Percentiles rank a stretch among this genome's conserved stretches.
Conservation (phyloP, 2,329 filamentous ascomycete species). For the Cryphonectria carpinicola region DNA sequence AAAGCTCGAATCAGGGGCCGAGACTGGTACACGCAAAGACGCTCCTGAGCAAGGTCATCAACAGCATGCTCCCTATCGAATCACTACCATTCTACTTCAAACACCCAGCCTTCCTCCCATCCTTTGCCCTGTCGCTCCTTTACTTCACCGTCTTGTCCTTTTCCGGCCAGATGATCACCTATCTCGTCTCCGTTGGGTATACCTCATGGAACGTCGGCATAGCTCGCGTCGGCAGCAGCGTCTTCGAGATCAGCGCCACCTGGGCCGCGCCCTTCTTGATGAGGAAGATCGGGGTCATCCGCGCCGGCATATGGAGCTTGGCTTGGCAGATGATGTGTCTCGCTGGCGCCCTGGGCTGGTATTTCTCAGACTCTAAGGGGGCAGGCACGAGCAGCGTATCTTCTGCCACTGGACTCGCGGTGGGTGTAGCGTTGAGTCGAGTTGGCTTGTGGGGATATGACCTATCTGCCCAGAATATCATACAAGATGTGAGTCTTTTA, state of each 20-base stretch:
- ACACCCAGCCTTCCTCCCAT: slow-evolving; percentile 63
- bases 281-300: slow-evolving; percentile 57
- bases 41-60: neutral
- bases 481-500: slow-evolving; percentile 57
- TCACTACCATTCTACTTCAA: slow-evolving; percentile 50
- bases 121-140: slow-evolving; percentile 60
- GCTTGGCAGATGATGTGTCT: slow-evolving; percentile 68
- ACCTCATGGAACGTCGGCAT: slow-evolving; percentile 56
- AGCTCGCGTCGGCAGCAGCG: slow-evolving; percentile 55
- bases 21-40: slow-evolving; percentile 12
- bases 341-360: slow-evolving; percentile 47
- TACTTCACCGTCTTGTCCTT: slow-evolving; percentile 66
- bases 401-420: slow-evolving; percentile 53
- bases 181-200: slow-evolving; percentile 59
- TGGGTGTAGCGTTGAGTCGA: slow-evolving; percentile 58
- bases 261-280: slow-evolving; percentile 62
- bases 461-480: slow-evolving; percentile 60
- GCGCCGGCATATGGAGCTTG: slow-evolving; percentile 73
- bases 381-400: slow-evolving; percentile 35
- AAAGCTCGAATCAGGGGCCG: neutral
- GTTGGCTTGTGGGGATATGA: slow-evolving; percentile 67
- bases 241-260: slow-evolving; percentile 64
- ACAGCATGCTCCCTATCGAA: slow-evolving; percentile 33
- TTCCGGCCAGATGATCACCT: slow-evolving; percentile 67
- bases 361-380: slow-evolving; percentile 39